A percentile compares a stretch with the other conserved stretches of the same genome.
Evolutionary conservation across 129 eudicot species (phyloP).

Genomic region (Tagetes erecta): DNA sequence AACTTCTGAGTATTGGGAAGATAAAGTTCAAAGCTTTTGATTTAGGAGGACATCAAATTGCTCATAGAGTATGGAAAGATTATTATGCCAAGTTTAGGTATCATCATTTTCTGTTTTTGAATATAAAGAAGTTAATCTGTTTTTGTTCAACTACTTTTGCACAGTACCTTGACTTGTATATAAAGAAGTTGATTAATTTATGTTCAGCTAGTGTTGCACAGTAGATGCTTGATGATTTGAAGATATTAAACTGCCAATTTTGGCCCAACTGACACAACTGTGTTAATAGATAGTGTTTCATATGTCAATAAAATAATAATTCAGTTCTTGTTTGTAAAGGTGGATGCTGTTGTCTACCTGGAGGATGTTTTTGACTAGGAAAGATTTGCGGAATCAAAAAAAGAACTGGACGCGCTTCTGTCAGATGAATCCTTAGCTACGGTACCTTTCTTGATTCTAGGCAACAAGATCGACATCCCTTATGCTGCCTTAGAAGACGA

Average conservation of each 20-base stretch:
- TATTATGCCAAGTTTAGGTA: constrained; percentile 47
- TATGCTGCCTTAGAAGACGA: constrained; percentile 94
- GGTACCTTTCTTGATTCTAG: constrained; percentile 76
- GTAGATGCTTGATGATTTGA: neutral
- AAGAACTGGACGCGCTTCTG: constrained; percentile 87
- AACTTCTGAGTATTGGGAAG: constrained; percentile 79
- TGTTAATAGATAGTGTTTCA: neutral
- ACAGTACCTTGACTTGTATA: too few relatives aligned
- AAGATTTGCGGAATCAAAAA: constrained; percentile 84
- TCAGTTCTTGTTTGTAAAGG: constrained; percentile 41
- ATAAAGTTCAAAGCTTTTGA: constrained; percentile 87
- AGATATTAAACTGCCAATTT: neutral
- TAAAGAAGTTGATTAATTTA: too few relatives aligned
- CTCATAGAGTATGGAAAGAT: constrained; percentile 84
- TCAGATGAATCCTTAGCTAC: constrained; percentile 82
- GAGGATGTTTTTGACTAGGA: constrained; percentile 91
- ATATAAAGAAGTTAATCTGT: too few relatives aligned
- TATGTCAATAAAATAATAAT: neutral
- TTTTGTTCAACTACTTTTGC: neutral
- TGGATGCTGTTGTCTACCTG: constrained; percentile 89
- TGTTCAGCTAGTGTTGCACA: neutral
- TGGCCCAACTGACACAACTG: neutral
- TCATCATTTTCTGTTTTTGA: neutral
- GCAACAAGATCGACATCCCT: constrained; percentile 92
- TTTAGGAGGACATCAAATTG: constrained; percentile 89